These are phyloP conservation scores for Ramaria sp. DNA, from an alignment of 768 basidiomycete genomes.

Conservation along the genomic window DNA sequence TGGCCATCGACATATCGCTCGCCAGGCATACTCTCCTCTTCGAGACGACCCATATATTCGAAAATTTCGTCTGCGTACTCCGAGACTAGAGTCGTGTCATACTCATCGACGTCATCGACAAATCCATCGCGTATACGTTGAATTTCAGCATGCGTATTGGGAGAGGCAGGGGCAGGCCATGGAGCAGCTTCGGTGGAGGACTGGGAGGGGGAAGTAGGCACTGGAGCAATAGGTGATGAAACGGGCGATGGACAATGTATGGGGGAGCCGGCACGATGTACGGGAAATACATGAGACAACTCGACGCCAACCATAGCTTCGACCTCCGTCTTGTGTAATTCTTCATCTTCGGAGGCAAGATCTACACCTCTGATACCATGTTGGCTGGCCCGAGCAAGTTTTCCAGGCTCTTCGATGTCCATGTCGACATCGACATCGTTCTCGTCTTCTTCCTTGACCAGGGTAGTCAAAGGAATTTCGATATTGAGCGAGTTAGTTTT, in stretches of 20 bases:
- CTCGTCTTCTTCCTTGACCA: conserved; percentile 31
- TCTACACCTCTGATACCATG: background rate
- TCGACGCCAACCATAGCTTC: conserved; percentile 47
- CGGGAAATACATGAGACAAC: conserved; percentile 22
- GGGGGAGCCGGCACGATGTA: conserved; percentile 16
- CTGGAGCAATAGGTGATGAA: background rate
- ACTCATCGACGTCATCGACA: conserved; percentile 65
- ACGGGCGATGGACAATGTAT: background rate
- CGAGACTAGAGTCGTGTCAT: conserved; percentile 92
- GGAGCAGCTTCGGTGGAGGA: background rate
- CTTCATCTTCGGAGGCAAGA: conserved; percentile 27
- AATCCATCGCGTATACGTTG: conserved; percentile 50
- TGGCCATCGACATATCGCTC: conserved; percentile 92
- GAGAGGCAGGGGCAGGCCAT: conserved; percentile 46
- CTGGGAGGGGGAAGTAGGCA: conserved; percentile 18
- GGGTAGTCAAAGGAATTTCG: conserved; percentile 20
- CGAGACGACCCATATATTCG: conserved; percentile 86
- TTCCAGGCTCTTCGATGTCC: conserved; percentile 42
- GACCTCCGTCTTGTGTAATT: conserved; percentile 43
- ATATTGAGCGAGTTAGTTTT: conserved; percentile 7
- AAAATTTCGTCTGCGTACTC: conserved; percentile 99
- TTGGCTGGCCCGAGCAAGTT: conserved; percentile 20
- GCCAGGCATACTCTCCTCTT: conserved; percentile 84
- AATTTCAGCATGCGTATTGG: conserved; percentile 62
- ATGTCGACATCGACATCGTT: conserved; percentile 39